Conservation (phyloP, 345 rosid genomes). For the Euclidium syriacum region DNA sequence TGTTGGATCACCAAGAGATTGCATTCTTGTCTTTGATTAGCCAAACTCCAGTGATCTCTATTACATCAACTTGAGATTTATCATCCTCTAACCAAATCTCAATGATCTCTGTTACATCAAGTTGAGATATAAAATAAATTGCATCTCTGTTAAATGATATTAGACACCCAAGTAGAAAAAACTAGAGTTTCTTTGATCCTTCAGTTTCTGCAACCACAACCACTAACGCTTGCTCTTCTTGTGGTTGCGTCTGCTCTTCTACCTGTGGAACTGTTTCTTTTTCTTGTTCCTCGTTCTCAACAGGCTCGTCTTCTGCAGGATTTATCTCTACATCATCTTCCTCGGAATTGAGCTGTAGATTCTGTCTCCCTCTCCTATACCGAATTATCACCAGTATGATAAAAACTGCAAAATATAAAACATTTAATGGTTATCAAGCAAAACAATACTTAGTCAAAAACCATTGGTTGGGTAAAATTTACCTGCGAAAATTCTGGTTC, state of each 20-base stretch:
- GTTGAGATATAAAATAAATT: background rate
- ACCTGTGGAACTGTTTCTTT: slow-evolving; percentile 2
- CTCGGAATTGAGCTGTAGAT: slow-evolving; percentile 25
- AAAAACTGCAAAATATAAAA: slow-evolving; percentile 54
- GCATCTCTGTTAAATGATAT: background rate
- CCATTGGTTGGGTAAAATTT: background rate
- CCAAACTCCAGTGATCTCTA: background rate
- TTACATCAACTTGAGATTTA: no score
- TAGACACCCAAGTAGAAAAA: background rate
- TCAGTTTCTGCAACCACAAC: slow-evolving; percentile 23
- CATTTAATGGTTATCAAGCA: background rate
- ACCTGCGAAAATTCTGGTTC: slow-evolving; percentile 76
- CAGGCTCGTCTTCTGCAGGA: slow-evolving; percentile 28
- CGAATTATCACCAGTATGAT: slow-evolving; percentile 65
- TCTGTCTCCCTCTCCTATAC: slow-evolving; percentile 55
- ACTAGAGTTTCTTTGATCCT: slow-evolving; percentile 15
- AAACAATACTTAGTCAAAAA: background rate
- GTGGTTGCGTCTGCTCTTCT: slow-evolving; percentile 9
- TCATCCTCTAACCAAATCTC: no score
- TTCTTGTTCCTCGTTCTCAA: slow-evolving; percentile 25
- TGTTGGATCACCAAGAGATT: no score
- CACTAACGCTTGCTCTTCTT: slow-evolving; percentile 20
- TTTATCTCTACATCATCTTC: slow-evolving; percentile 32
- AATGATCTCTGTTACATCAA: background rate
- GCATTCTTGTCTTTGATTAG: no score